These are phyloP conservation scores for Exidia glandulosa DNA, from an alignment of 768 basidiomycete genomes.

Conservation along the genomic window DNA sequence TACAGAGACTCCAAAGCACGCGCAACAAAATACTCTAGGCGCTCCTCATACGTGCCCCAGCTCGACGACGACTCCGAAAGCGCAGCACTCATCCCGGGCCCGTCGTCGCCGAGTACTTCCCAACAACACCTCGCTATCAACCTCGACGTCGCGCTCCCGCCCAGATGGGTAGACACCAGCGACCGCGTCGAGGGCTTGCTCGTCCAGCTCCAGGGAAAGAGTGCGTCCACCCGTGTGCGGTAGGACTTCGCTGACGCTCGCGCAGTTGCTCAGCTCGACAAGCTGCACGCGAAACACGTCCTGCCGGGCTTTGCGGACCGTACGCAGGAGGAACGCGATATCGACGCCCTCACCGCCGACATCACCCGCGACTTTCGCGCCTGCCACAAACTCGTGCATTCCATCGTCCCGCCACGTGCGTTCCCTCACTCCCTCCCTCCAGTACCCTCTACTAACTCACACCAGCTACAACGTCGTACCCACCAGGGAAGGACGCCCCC, in stretches of 20 bases:
- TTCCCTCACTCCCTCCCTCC: too few relatives aligned
- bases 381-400: slow-evolving; percentile 54
- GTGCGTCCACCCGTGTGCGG: slow-evolving; percentile 33
- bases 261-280: slow-evolving; percentile 80
- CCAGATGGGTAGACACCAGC: slow-evolving; percentile 88
- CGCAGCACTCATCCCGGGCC: not conserved
- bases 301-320: slow-evolving; percentile 96
- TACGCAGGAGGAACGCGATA: slow-evolving; percentile 85
- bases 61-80: too few relatives aligned
- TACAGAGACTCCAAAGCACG: too few relatives aligned
- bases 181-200: slow-evolving; percentile 83
- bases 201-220: slow-evolving; percentile 56
- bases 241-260: slow-evolving; percentile 7
- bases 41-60: too few relatives aligned
- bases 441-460: slow-evolving; percentile 4
- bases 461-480: slow-evolving; percentile 14
- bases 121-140: slow-evolving; percentile 29
- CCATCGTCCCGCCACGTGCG: slow-evolving; percentile 51
- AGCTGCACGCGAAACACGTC: slow-evolving; percentile 90
- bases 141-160: slow-evolving; percentile 57
- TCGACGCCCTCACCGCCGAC: slow-evolving; percentile 71
- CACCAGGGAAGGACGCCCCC: slow-evolving; percentile 27
- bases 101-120: slow-evolving; percentile 31
- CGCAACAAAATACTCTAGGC: too few relatives aligned
- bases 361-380: slow-evolving; percentile 76